Evolutionary conservation across 2,329 filamentous ascomycete species (phyloP), one percentile per base, ranked within the genome.

Genomic region (Grosmannia serpens): DNA sequence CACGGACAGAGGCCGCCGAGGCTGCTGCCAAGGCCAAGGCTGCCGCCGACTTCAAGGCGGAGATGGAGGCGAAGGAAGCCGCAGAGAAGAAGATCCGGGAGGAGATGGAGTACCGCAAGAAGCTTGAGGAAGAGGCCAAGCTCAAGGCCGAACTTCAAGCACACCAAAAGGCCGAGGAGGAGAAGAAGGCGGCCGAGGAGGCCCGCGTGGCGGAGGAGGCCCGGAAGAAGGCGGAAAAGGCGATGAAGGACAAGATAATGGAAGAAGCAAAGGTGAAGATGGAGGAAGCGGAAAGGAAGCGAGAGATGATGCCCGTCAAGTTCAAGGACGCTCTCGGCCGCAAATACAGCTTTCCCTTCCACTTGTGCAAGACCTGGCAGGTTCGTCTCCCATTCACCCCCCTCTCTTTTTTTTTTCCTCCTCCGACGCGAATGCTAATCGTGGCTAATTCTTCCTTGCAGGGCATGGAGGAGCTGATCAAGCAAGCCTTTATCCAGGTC

Each of bases 311-410:
- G 50, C 89, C 88, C 2, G 89, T 96, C 70, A 86, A 86, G 64
- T 95, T 95, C 75, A 95, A 95, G 72, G 91, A 96, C 69, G 91
- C 91, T 1, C 84, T 96, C 20, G 89, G 89, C 35, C 82, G 91
- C 64, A 96, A 95, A 71, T 96, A 95, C 70, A 94, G 84, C 72
- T 96, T 96, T 67, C 91, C 91, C 1, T 96, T 86, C 73, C 83
- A 91, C 62, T 71, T 95, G 33, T 96, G 91, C 71, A 83, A 85
- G 67, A 94, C 86, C 3, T 95, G 90, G 90, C 76, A 78, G 75
- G 88, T 91, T 82, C 69, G 83, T 80, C 8, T n/a, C 20, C 3
- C 17, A 20, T n/a, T 22, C 20, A 7, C 3, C 13, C 6, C 38
- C 11, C 38, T 44, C 41, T 44, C 20, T 44, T 10, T 33, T 58